phyloP scores from a whole-genome alignment of 768 basidiomycete species.

The Rhizopogon vulgaris region DNA sequence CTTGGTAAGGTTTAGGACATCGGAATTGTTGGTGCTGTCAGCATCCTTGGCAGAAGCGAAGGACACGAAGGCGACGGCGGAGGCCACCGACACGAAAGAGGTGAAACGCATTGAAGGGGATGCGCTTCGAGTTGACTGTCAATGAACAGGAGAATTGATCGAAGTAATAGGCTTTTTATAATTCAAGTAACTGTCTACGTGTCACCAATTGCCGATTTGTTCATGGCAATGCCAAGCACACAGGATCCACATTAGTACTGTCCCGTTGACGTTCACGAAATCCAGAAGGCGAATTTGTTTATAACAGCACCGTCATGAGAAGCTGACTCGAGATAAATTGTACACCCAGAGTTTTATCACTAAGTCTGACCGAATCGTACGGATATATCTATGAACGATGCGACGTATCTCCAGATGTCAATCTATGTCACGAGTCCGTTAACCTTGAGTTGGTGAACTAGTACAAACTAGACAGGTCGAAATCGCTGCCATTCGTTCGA shows the following conservation, averaged over 20 bases:
- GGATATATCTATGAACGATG: neutral
- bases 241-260: too few relatives aligned
- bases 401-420: neutral
- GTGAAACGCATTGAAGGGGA: conserved; percentile 58
- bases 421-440: neutral
- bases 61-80: conserved; percentile 49
- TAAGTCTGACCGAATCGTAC: too few relatives aligned
- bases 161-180: conserved; percentile 17
- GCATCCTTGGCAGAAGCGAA: conserved; percentile 47
- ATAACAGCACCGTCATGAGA: too few relatives aligned
- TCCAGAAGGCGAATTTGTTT: too few relatives aligned
- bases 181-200: conserved; percentile 21
- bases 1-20: conserved; percentile 75
- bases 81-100: conserved; percentile 39
- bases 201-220: conserved; percentile 11
- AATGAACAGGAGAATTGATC: conserved; percentile 6
- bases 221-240: neutral
- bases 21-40: conserved; percentile 41
- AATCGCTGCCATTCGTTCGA: conserved; percentile 63
- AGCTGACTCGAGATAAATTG: too few relatives aligned
- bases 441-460: neutral
- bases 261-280: too few relatives aligned
- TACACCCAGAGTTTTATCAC: too few relatives aligned
- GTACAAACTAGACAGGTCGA: conserved; percentile 43
- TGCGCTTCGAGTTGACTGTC: conserved; percentile 10